These are phyloP conservation scores for Inga laurina DNA, from an alignment of 306 rosid species.

Conservation along the genomic window DNA sequence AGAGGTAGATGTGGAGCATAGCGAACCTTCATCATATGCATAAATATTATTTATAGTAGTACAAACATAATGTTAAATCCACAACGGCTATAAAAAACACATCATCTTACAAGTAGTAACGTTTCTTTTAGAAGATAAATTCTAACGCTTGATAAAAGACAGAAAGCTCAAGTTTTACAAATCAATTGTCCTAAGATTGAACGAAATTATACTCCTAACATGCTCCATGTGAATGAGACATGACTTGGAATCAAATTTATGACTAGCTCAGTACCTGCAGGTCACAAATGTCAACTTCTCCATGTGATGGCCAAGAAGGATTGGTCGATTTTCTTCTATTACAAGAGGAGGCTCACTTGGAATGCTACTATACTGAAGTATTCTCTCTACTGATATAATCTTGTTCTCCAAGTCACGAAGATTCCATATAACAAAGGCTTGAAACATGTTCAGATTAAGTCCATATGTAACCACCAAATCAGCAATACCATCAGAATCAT, in stretches of 20 bases:
- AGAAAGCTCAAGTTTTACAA: not conserved
- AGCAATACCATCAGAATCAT: constrained; percentile 15
- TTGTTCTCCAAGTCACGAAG: constrained; percentile 63
- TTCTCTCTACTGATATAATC: constrained; percentile 65
- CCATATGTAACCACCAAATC: constrained; percentile 79
- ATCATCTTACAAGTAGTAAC: not conserved
- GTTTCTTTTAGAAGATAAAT: not conserved
- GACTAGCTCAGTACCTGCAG: not conserved
- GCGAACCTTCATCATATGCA: not conserved
- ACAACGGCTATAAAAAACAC: no score
- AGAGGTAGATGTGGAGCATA: constrained; percentile 37
- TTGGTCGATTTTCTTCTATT: not conserved
- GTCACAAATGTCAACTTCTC: constrained; percentile 43
- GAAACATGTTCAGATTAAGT: constrained; percentile 59
- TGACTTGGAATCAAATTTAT: not conserved
- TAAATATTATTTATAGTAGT: not conserved
- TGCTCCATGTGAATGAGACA: not conserved
- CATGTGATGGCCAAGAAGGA: constrained; percentile 22
- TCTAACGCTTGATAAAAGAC: not conserved
- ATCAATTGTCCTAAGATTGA: not conserved
- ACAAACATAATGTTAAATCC: not conserved
- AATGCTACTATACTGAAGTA: not conserved
- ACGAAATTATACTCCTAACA: not conserved
- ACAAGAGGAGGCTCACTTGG: not conserved
- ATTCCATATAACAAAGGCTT: constrained; percentile 50